Conservation (phyloP, 345 rosid genomes). For the Barbarea vulgaris region DNA sequence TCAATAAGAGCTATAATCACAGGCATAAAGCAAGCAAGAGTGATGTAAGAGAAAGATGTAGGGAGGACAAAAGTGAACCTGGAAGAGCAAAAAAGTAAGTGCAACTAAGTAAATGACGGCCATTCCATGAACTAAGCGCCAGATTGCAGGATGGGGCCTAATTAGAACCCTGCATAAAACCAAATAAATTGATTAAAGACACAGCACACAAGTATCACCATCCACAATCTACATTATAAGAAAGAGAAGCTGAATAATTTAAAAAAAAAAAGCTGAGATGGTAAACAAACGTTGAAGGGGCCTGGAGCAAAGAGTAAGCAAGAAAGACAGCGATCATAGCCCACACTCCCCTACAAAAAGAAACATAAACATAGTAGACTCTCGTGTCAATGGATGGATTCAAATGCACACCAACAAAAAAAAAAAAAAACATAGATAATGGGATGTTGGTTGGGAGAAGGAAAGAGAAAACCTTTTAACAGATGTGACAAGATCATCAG, state of each 20-base stretch:
- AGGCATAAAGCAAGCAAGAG: background rate
- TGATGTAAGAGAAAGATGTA: conserved; percentile 1
- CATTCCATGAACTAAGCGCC: conserved; percentile 99
- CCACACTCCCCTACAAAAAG: conserved; percentile 81
- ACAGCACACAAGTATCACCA: conserved; percentile 17
- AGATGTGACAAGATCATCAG: conserved; percentile 79
- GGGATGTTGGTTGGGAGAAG: background rate
- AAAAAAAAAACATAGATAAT: background rate
- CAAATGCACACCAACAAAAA: conserved; percentile 4
- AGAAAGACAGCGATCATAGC: conserved; percentile 99
- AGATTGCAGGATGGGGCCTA: conserved; percentile 97
- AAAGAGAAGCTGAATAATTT: background rate
- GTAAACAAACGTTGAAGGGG: conserved; percentile 78
- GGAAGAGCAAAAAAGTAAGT: conserved; percentile 96
- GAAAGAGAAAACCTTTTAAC: conserved; percentile 73
- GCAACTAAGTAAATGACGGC: conserved; percentile 90
- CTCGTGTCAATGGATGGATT: conserved; percentile 26
- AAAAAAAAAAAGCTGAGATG: conserved; percentile 5
- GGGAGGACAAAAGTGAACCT: conserved; percentile 57
- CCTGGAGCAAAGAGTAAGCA: conserved; percentile 95
- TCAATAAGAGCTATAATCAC: conserved; percentile 12
- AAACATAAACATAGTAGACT: conserved; percentile 22
- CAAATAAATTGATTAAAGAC: conserved; percentile 31
- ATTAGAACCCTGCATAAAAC: conserved; percentile 71
- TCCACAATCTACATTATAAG: background rate